A percentile compares a stretch with the other conserved stretches of the same genome.
These are phyloP conservation scores for Chlorella sp. DNA, from an alignment of 139 green algal genomes.

Conservation along the genomic window DNA sequence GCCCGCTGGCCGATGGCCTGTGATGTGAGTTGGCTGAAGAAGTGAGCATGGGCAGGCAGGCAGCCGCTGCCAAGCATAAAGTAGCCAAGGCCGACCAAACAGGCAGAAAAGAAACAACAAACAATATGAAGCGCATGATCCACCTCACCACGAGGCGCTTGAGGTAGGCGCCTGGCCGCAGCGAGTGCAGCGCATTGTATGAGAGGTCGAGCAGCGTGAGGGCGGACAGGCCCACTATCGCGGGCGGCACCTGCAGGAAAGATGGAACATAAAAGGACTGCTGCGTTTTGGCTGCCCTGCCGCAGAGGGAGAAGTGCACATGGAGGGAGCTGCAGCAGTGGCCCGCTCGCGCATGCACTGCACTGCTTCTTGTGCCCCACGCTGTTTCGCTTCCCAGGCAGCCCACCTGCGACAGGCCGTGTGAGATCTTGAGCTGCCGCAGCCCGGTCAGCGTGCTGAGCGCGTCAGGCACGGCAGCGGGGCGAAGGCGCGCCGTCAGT, in stretches of 20 bases:
- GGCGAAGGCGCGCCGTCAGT: neutral
- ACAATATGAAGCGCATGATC: no score
- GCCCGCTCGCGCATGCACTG: no score
- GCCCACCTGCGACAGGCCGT: slow-evolving; percentile 15
- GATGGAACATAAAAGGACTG: no score
- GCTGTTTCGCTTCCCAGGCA: no score
- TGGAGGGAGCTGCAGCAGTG: neutral
- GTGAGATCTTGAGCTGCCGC: neutral
- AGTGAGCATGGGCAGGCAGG: no score
- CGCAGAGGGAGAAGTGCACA: neutral
- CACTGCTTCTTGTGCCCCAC: no score
- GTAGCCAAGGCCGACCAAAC: no score
- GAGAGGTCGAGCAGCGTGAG: slow-evolving; percentile 22
- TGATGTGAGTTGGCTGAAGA: no score
- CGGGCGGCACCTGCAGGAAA: neutral
- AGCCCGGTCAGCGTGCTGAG: neutral
- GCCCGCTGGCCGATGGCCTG: no score
- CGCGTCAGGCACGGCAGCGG: neutral
- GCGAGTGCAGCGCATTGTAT: slow-evolving; percentile 1
- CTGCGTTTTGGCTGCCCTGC: no score
- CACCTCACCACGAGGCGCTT: slow-evolving; percentile 15
- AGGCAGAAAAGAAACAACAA: no score
- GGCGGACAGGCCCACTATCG: neutral
- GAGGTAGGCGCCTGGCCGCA: slow-evolving; percentile 13
- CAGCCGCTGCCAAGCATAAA: no score